Conservation (phyloP, 2,329 filamentous ascomycete genomes). For the Colletotrichum sublineola region DNA sequence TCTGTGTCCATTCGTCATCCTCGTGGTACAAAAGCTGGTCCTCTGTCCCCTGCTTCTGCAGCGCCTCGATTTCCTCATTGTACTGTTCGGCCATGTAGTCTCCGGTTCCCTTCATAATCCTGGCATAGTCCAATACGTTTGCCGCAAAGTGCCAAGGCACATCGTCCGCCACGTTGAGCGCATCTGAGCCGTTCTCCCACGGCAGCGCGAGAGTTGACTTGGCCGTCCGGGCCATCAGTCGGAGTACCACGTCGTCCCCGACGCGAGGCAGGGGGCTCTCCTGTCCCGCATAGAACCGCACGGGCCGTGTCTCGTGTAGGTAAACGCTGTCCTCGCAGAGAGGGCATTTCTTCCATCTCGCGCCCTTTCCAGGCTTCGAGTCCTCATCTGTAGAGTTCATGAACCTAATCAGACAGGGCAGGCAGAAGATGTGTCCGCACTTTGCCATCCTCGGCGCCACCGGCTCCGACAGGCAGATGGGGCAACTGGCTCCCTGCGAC, state of each 20-base stretch:
- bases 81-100: conserved; percentile 89
- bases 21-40: conserved; percentile 93
- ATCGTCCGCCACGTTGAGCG: conserved; percentile 76
- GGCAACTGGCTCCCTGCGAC: conserved; percentile 90
- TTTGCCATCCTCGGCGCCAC: conserved; percentile 96
- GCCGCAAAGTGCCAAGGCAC: conserved; percentile 96
- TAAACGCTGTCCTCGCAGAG: conserved; percentile 97
- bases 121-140: conserved; percentile 93
- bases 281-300: conserved; percentile 91
- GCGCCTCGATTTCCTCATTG: conserved; percentile 80
- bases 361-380: conserved; percentile 73
- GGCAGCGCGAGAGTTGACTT: conserved; percentile 90
- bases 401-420: conserved; percentile 93
- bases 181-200: conserved; percentile 80
- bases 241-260: conserved; percentile 89
- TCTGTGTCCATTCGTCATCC: conserved; percentile 91
- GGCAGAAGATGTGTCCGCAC: conserved; percentile 96
- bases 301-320: conserved; percentile 88
- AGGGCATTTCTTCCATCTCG: conserved; percentile 93
- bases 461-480: conserved; percentile 93
- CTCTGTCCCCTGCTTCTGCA: conserved; percentile 83
- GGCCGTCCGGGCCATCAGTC: conserved; percentile 84
- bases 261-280: conserved; percentile 84
- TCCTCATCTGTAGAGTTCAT: conserved; percentile 91
- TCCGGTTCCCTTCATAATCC: conserved; percentile 93